Evolutionary conservation across 2,329 filamentous ascomycete species (phyloP), one percentile per base, ranked within the genome.

Genomic region (Lachnellula suecica): DNA sequence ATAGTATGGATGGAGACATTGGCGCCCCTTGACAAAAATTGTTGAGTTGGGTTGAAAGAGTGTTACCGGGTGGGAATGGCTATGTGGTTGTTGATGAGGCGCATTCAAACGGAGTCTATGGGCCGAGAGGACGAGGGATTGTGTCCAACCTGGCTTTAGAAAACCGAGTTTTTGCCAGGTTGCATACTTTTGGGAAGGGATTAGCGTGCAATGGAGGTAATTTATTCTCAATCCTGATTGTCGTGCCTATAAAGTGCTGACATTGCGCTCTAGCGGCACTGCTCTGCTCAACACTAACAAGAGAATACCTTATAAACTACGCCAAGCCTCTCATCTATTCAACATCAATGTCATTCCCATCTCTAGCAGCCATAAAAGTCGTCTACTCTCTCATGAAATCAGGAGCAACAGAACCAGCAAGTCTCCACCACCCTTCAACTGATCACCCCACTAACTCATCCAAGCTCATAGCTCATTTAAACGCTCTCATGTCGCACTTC

Each of bases 21-120:
- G 69, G 66, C 27, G n/a, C n/a, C 74, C 74, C 0, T 49, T 77
- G 8, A 35, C 50, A 17, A 70, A 72, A 25, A 58, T 77, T 5
- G 57, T 77, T 1, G 57, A 71, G 0, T 52, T 64, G 9, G 68
- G n/a, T 67, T 2, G 63, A 71, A 9, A 65, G 71, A 10, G n/a
- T 71, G 0, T 67, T 69, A 6, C n/a, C n/a, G 6, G 65, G 64
- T 1, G 29, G 49, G 0, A 74, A 72, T 55, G 74, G 70, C 2
- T 73, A 80, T 56, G 72, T 83, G 27, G 66, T 82, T 11, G 71
- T 83, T 0, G 81, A 84, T 54, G 80, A 84, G 54, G 79, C 81
- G 0, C 80, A 83, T 59, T 71, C 73, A 0, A 76, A 71, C 13
- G 80, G 80, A 0, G 67, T 78, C 0, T 72, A 79, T 56, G 80